Base-by-base conservation (phyloP, 257 asterid species). In the Capsicum chinense region DNA sequence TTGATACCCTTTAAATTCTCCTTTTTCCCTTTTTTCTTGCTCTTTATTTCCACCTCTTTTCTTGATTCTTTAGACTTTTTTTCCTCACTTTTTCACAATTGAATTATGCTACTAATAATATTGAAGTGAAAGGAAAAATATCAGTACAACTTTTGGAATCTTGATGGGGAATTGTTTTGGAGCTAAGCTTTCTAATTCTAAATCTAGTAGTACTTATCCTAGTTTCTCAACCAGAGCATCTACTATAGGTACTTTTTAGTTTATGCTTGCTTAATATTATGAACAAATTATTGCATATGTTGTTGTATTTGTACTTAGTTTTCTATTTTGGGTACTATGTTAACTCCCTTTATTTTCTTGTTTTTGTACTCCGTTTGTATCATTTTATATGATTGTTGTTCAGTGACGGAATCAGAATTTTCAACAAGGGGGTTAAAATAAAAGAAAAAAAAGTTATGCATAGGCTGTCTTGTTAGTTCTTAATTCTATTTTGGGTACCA, bases 161-260 rank as follows among this genome's bases (percentile, higher is more conserved):
- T 85, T 88, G 58, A 95, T 95, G 99, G 98, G 99, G 83, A 95
- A 95, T 88, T 95, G 99, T 88, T 90, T 90, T 84, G 97, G 99
- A 90, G 92, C 90, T 70, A 85, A 78, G 82, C 71, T 87, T 80
- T 86, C 90, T 52, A 86, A 64, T 48, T 89, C 90, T 52, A 80
- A 88, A 12, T 91, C 88, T 68, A 92, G 90, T 83, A 87, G 90
- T 84, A 86, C 85, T 52, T 33, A 85, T 47, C 87, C 87, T 26
- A 83, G 85, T 56, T 57, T 71, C 66, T 86, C 86, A 52, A 79
- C 81, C 26, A 84, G 39, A 86, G 87, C 90, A 73, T 92, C 97
- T n/a, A 89, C 93, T 79, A 84, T 85, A 84, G 99, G 98, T 92
- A 70, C 84, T 85, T 35, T 39, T 26, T 19, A 9, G 6, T 68